Conservation (phyloP, 2,329 filamentous ascomycete genomes). For the Monosporascus sp. region DNA sequence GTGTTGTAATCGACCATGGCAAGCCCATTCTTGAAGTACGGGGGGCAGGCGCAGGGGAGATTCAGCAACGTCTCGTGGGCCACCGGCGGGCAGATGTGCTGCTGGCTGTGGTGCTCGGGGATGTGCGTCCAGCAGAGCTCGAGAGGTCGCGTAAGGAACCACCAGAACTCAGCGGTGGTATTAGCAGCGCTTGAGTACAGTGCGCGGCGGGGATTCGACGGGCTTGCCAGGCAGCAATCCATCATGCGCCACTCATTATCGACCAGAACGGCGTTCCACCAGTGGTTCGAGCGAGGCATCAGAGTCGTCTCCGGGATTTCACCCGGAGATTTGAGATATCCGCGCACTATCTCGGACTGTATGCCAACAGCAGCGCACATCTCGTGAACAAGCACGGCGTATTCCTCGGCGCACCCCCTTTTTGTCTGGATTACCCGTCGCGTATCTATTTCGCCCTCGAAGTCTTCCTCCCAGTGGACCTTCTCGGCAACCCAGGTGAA, state of each 20-base stretch:
- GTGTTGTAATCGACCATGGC: conserved; percentile 89
- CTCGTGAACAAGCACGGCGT: conserved; percentile 79
- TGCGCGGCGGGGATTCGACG: conserved; percentile 76
- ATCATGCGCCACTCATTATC: conserved; percentile 96
- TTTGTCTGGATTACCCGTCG: conserved; percentile 78
- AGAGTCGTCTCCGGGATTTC: conserved; percentile 76
- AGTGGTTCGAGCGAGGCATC: conserved; percentile 87
- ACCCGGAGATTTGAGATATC: conserved; percentile 86
- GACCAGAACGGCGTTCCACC: conserved; percentile 92
- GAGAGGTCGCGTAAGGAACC: conserved; percentile 83
- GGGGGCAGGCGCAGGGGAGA: conserved; percentile 77
- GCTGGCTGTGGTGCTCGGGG: conserved; percentile 78
- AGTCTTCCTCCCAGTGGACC: conserved; percentile 91
- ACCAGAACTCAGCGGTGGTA: conserved; percentile 77
- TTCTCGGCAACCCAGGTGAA: conserved; percentile 98
- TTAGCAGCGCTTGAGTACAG: conserved; percentile 69
- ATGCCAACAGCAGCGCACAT: conserved; percentile 92
- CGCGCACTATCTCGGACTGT: conserved; percentile 78
- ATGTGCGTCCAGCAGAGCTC: conserved; percentile 97
- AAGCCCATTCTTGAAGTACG: conserved; percentile 78
- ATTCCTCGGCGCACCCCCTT: conserved; percentile 81
- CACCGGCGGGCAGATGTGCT: conserved; percentile 87
- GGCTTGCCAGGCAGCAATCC: conserved; percentile 86
- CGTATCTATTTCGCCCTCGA: conserved; percentile 78
- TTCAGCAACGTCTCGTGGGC: conserved; percentile 81